These are phyloP conservation scores for Silene noctiflora DNA, from an alignment of 179 eudicot genomes.

Conservation along the genomic window DNA sequence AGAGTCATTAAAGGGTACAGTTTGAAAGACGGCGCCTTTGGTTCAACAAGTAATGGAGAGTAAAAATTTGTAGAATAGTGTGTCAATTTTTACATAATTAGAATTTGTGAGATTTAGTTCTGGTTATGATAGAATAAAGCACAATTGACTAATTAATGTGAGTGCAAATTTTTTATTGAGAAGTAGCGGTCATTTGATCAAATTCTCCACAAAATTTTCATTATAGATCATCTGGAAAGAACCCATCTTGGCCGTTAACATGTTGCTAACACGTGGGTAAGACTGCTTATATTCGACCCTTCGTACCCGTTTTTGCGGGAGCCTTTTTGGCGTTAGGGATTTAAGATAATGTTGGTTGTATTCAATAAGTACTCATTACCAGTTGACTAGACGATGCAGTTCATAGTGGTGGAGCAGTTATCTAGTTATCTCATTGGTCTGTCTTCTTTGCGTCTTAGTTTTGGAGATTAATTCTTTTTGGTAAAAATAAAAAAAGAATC, in stretches of 20 bases:
- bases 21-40: background rate
- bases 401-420: conserved; percentile 9
- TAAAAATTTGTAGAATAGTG: background rate
- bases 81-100: background rate
- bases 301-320: background rate
- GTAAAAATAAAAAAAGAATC: background rate
- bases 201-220: too few relatives aligned
- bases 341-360: too few relatives aligned
- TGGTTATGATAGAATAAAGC: too few relatives aligned
- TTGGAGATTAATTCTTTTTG: background rate
- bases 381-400: background rate
- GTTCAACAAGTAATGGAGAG: background rate
- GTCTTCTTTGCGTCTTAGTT: background rate
- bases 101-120: too few relatives aligned
- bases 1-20: background rate
- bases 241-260: too few relatives aligned
- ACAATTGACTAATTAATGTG: too few relatives aligned
- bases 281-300: too few relatives aligned
- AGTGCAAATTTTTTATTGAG: too few relatives aligned
- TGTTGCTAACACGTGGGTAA: too few relatives aligned
- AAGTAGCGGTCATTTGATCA: too few relatives aligned
- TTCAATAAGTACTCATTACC: background rate
- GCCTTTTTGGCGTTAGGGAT: background rate
- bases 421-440: conserved; percentile 12
- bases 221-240: too few relatives aligned